phyloP scores from a whole-genome alignment of 2,329 filamentous ascomycete genomes.

The Byssoonygena ceratinophila region DNA sequence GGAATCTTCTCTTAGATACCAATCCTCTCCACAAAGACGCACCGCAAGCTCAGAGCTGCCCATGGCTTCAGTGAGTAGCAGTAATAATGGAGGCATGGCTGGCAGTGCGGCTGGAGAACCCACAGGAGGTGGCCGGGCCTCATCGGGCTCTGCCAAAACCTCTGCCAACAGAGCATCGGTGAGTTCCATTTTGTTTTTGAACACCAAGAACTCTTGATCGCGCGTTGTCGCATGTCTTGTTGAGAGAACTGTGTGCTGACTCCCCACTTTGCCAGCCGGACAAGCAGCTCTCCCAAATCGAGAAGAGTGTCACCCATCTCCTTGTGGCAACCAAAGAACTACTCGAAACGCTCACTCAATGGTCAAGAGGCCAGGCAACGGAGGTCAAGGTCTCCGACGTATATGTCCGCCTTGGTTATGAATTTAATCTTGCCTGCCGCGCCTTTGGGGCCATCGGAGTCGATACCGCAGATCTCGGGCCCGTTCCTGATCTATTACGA shows the following conservation, averaged over 20 bases:
- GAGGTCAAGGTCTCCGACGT: constrained; percentile 96
- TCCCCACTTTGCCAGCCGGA: constrained; percentile 43
- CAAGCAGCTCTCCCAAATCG: constrained; percentile 84
- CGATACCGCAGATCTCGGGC: constrained; percentile 85
- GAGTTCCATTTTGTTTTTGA: no score
- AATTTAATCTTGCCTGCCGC: constrained; percentile 97
- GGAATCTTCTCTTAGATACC: constrained; percentile 10
- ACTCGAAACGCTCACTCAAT: constrained; percentile 91
- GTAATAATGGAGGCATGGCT: constrained; percentile 31
- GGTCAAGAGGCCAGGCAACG: constrained; percentile 84
- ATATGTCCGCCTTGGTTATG: constrained; percentile 92
- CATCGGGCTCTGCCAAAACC: constrained; percentile 56
- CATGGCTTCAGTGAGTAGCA: constrained; percentile 40
- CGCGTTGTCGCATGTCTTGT: background rate
- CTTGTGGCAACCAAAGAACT: constrained; percentile 96
- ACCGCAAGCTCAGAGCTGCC: constrained; percentile 54
- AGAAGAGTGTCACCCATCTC: constrained; percentile 96
- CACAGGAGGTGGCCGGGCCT: constrained; percentile 52
- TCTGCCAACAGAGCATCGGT: constrained; percentile 20
- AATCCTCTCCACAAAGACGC: constrained; percentile 47
- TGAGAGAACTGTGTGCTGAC: constrained; percentile 12
- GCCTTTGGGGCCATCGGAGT: constrained; percentile 96
- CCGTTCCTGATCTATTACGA: constrained; percentile 82
- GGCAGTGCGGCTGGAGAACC: constrained; percentile 22
- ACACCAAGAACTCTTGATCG: no score